phyloP scores from a whole-genome alignment of 352 stramenopile species.

The Phytophthora pluvialis region DNA sequence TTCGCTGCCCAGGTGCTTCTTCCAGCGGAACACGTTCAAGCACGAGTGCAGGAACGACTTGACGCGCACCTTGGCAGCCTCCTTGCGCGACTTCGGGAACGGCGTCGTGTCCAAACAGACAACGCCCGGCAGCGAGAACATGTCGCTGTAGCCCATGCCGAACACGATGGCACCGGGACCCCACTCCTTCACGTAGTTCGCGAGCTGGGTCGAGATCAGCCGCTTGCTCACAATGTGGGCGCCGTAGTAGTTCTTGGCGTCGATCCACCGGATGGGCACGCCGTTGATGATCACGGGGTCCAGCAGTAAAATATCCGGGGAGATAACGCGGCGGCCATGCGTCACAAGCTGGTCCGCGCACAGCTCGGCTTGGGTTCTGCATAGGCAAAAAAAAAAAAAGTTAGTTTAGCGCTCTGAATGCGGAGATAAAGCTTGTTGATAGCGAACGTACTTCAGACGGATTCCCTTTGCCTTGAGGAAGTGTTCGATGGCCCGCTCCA shows the following conservation, averaged over 20 bases:
- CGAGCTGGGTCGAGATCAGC: slow-evolving; percentile 80
- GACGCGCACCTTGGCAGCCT: slow-evolving; percentile 72
- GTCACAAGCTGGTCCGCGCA: slow-evolving; percentile 65
- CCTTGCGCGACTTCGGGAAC: slow-evolving; percentile 78
- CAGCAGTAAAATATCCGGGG: slow-evolving; percentile 80
- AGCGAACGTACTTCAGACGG: slow-evolving; percentile 67
- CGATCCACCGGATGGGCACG: slow-evolving; percentile 86
- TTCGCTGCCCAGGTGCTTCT: slow-evolving; percentile 79
- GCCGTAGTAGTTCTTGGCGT: slow-evolving; percentile 90
- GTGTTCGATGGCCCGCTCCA: slow-evolving; percentile 77
- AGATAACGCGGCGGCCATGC: slow-evolving; percentile 80
- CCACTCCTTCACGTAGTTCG: slow-evolving; percentile 89
- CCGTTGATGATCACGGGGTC: slow-evolving; percentile 87
- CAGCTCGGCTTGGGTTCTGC: slow-evolving; percentile 74
- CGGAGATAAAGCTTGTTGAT: not conserved
- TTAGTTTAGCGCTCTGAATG: not conserved
- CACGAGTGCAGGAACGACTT: slow-evolving; percentile 81
- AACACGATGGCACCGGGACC: slow-evolving; percentile 85
- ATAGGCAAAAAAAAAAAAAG: slow-evolving; percentile 4
- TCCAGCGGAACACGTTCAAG: slow-evolving; percentile 75
- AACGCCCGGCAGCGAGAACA: slow-evolving; percentile 83
- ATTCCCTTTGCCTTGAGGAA: slow-evolving; percentile 78
- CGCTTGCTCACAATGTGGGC: slow-evolving; percentile 90
- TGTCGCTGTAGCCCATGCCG: slow-evolving; percentile 89
- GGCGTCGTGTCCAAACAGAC: slow-evolving; percentile 86